Base-by-base conservation (phyloP, 495 filamentous ascomycete species). In the Penicillium goetzii region DNA sequence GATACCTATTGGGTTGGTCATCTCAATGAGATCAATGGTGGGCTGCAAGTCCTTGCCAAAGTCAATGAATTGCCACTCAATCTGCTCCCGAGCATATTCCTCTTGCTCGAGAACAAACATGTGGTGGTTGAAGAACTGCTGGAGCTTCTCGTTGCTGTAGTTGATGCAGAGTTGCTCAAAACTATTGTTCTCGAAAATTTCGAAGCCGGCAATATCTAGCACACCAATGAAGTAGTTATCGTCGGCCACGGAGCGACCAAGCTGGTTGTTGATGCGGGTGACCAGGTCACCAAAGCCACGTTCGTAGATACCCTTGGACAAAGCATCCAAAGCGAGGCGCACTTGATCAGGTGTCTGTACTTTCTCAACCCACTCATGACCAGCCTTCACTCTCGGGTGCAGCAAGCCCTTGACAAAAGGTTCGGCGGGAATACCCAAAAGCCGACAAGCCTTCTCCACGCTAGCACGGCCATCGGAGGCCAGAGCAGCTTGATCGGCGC, bases 101-200 rank as follows among this genome's bases (percentile, higher is more conserved):
- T 99, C 96, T 72, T 99, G 96, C 72, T 99, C 96, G 23, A 99
- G 78, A 23, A 99, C 96, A 74, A 99, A 99, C 96, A 99, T 99
- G 80, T 99, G 96, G 67, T 99, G 96, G 63, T 99, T 99, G 84
- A 99, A 99, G 74, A 98, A 99, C 66, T 99, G 96, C 73, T 99
- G 96, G 7, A 99, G 86, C 75, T 97, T 99, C 74, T 99, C 96
- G 74, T 99, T 99, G 60, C 96, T 98, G 78, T 98, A 99, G 72
- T 99, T 99, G 81, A 99, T 99, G 79, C 96, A 98, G 6, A 99
- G 86, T 73, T 99, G 96, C 76, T 99, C 96, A 68, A 99, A 99
- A 80, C 93, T 96, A 74, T 99, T 99, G 62, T 92, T 85, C 66
- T 99, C 91, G 70, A 99, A 99, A 56, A 99, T 99, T 66, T 99